Percentiles rank a stretch among this genome's conserved stretches.
These are phyloP conservation scores for Wickerhamomyces sp. DNA, from an alignment of 1,139 yeast species.

Conservation along the genomic window DNA sequence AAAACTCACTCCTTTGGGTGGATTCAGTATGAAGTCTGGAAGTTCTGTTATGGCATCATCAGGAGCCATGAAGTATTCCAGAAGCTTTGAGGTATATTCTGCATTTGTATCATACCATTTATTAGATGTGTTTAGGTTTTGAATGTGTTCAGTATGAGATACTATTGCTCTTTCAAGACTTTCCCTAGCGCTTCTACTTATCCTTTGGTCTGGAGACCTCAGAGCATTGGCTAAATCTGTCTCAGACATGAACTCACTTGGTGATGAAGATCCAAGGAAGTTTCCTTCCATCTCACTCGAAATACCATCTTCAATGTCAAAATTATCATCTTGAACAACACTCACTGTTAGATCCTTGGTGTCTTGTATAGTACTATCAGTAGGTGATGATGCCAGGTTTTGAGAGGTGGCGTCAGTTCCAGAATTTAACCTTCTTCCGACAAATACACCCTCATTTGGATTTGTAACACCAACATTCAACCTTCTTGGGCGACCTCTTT, in stretches of 20 bases:
- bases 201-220: constrained; percentile 22
- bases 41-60: constrained; percentile 46
- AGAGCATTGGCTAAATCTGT: constrained; percentile 36
- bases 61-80: constrained; percentile 62
- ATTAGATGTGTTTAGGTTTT: not conserved
- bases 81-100: constrained; percentile 36
- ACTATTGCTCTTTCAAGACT: constrained; percentile 19
- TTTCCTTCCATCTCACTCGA: constrained; percentile 33
- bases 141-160: constrained; percentile 11
- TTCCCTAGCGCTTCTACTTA: constrained; percentile 19
- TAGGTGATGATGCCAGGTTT: constrained; percentile 4
- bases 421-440: constrained; percentile 11
- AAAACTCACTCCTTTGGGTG: constrained; percentile 69
- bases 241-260: constrained; percentile 37
- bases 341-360: constrained; percentile 4
- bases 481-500: constrained; percentile 46
- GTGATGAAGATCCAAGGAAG: constrained; percentile 26
- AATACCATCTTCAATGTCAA: constrained; percentile 34
- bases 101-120: constrained; percentile 28
- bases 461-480: constrained; percentile 19
- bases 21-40: constrained; percentile 65
- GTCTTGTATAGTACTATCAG: not conserved
- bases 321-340: constrained; percentile 10
- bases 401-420: not conserved
- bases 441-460: constrained; percentile 22